These are phyloP conservation scores for Phialophora expanda DNA, from an alignment of 2,329 filamentous ascomycete species.

Conservation along the genomic window DNA sequence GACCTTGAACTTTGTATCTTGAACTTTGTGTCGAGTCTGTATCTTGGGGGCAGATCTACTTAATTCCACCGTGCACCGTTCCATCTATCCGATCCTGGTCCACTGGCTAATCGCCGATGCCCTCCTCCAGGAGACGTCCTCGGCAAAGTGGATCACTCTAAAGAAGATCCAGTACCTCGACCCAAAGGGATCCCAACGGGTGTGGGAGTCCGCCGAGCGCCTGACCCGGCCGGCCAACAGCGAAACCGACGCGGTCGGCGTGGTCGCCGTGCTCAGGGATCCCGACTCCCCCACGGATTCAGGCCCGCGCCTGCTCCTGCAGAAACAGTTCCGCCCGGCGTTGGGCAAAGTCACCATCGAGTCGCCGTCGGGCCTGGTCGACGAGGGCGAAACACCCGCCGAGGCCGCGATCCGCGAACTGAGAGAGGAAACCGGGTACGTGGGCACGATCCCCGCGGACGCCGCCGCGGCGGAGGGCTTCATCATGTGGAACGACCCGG, in stretches of 20 bases:
- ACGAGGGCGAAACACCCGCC: slow-evolving; percentile 61
- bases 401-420: slow-evolving; percentile 64
- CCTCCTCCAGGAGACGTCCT: slow-evolving; percentile 67
- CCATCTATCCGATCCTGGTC: slow-evolving; percentile 9
- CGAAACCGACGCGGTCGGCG: slow-evolving; percentile 66
- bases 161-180: slow-evolving; percentile 52
- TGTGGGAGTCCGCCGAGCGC: slow-evolving; percentile 54
- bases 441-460: slow-evolving; percentile 49
- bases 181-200: slow-evolving; percentile 49
- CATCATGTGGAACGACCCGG: slow-evolving; percentile 48
- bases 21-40: neutral
- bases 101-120: slow-evolving; percentile 62
- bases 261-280: slow-evolving; percentile 59
- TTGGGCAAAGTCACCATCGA: slow-evolving; percentile 64
- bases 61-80: neutral
- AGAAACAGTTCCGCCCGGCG: slow-evolving; percentile 62
- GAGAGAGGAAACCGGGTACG: slow-evolving; percentile 67
- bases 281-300: slow-evolving; percentile 40
- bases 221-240: slow-evolving; percentile 47
- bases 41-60: neutral
- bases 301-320: slow-evolving; percentile 54
- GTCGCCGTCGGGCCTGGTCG: slow-evolving; percentile 65
- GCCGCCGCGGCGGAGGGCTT: slow-evolving; percentile 37
- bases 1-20: neutral
- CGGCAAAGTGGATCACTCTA: slow-evolving; percentile 51